phyloP scores from a whole-genome alignment of 176 grass and related monocot species.

The Otatea glauca region DNA sequence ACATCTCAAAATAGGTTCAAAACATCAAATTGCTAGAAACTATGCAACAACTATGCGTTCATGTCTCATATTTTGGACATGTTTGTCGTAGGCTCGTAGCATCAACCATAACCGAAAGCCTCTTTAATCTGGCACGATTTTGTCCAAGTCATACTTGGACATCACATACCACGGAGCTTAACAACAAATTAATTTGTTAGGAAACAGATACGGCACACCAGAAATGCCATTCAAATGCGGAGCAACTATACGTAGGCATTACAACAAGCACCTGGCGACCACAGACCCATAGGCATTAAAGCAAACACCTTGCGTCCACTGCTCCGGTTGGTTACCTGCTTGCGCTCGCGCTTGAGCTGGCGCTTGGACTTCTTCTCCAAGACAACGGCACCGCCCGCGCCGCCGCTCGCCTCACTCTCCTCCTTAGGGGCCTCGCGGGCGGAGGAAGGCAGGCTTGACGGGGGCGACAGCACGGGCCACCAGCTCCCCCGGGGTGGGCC shows the following conservation, averaged over 20 bases:
- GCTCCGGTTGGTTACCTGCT: slow-evolving; percentile 52
- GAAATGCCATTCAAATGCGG: not conserved
- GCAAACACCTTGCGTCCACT: not conserved
- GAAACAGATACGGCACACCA: not conserved
- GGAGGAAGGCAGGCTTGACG: slow-evolving; percentile 72
- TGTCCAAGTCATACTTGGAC: not conserved
- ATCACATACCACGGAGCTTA: not conserved
- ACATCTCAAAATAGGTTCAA: not conserved
- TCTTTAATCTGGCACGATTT: not conserved
- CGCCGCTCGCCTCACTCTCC: slow-evolving; percentile 28
- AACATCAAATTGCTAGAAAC: not conserved
- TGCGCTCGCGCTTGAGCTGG: slow-evolving; percentile 79
- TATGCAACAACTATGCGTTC: not conserved
- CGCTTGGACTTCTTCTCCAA: slow-evolving; percentile 87
- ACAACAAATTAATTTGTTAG: not conserved
- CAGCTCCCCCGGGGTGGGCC: slow-evolving; percentile 67
- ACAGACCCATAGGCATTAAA: not conserved
- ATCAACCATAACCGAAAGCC: not conserved
- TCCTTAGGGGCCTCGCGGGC: slow-evolving; percentile 56
- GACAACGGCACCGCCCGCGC: slow-evolving; percentile 24
- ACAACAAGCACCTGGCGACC: slow-evolving; percentile 36
- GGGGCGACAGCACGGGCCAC: slow-evolving; percentile 72
- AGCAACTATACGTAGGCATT: slow-evolving; percentile 16
- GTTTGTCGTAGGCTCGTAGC: not conserved
- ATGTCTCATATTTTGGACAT: no score